Conservation (phyloP, 768 basidiomycete genomes). For the Leucogyrophana mollusca region DNA sequence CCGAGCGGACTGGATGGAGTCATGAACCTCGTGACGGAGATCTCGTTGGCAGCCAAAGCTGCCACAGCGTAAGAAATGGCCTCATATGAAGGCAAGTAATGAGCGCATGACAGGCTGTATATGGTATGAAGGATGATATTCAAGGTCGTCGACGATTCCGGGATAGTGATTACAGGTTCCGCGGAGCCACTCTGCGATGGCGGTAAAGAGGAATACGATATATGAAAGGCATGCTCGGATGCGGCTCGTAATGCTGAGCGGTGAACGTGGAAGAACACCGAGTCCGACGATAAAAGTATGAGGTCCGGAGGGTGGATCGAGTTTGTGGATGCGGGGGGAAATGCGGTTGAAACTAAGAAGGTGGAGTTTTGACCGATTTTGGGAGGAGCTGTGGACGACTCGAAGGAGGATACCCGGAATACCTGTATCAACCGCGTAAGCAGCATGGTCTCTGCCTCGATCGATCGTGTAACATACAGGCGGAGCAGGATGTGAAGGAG, state of each 20-base stretch:
- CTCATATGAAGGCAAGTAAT: slow-evolving; percentile 59
- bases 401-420: slow-evolving; percentile 25
- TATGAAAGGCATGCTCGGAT: slow-evolving; percentile 39
- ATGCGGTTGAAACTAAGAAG: slow-evolving; percentile 80
- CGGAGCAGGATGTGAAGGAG: slow-evolving; percentile 58
- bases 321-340: slow-evolving; percentile 67
- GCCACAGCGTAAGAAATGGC: slow-evolving; percentile 52
- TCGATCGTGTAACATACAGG: slow-evolving; percentile 43
- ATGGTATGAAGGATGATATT: slow-evolving; percentile 66
- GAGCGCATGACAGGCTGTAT: slow-evolving; percentile 63
- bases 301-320: slow-evolving; percentile 56
- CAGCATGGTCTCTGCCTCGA: slow-evolving; percentile 4
- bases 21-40: slow-evolving; percentile 30
- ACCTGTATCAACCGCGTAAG: slow-evolving; percentile 1
- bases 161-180: slow-evolving; percentile 45
- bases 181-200: neutral
- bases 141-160: slow-evolving; percentile 53
- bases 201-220: neutral
- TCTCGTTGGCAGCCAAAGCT: slow-evolving; percentile 53
- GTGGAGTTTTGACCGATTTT: slow-evolving; percentile 39
- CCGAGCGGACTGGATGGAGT: slow-evolving; percentile 28
- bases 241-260: slow-evolving; percentile 50
- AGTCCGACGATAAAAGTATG: slow-evolving; percentile 68
- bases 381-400: slow-evolving; percentile 29
- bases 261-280: slow-evolving; percentile 85